Evolutionary conservation across 1,284 basidiomycete genomes (phyloP), one percentile per base, ranked within the genome.

Genomic region (Cryptococcus amylolentus): DNA sequence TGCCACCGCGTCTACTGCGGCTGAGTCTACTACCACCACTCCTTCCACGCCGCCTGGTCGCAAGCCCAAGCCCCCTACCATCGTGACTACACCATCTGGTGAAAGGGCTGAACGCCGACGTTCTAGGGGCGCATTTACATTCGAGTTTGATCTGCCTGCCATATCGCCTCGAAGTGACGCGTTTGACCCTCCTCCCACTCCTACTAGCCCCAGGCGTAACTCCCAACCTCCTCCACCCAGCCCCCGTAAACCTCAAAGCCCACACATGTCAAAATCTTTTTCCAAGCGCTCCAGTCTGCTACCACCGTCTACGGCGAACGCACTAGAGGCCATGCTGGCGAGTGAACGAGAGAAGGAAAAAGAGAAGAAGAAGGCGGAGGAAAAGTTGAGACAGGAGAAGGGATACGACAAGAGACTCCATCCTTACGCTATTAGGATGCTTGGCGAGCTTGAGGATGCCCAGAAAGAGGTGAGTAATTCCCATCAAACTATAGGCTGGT

Each of bases 361-460:
- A 42, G 38, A 41, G 38, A 56, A 37, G 40, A 55, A 46, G 45
- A 37, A 45, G 41, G 14, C 6, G n/a, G 51, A 43, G 51, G 49
- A 39, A 2, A 50, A 57, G 23, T 28, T 58, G 41, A 56, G 57
- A 37, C 45, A 57, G 50, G 69, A 71, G 27, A 58, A 60, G 27
- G 72, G 71, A 7, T 73, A 75, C 54, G 68, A 70, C 35, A 59
- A 53, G 52, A 69, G 66, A 38, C 65, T 79, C 28, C 80, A 81
- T 57, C 77, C 77, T 41, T 81, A 81, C 62, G 79, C 79, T 5
- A 71, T 80, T 18, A 65, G 79, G 39, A 79, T 79, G 61, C 63
- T 81, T 57, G 71, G 77, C 26, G 80, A 81, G 62, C 69, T 80
- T 40, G 80, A 81, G 64, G 78, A 79, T 60, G 77, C 77, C 39